Evolutionary conservation across 768 basidiomycete genomes (phyloP).

Genomic region (Rhodocollybia butyracea): DNA sequence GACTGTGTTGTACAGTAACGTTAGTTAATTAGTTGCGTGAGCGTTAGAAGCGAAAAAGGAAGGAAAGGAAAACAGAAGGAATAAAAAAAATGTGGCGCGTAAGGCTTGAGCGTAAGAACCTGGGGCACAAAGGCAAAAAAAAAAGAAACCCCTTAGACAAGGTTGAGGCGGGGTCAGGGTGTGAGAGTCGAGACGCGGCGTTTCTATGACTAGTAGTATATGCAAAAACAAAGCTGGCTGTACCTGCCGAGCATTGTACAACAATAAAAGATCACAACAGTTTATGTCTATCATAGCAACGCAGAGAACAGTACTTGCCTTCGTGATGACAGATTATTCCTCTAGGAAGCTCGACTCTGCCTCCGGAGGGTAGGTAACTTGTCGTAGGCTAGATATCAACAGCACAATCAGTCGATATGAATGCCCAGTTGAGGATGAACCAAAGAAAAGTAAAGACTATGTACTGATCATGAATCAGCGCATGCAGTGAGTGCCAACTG

Average conservation of each 20-base stretch:
- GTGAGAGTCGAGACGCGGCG: too few species aligned
- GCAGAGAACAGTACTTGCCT: conserved; percentile 59
- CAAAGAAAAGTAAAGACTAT: too few species aligned
- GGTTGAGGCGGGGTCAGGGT: too few species aligned
- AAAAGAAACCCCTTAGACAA: too few species aligned
- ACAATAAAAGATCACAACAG: conserved; percentile 10
- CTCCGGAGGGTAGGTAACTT: conserved; percentile 77
- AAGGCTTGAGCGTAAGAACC: neutral
- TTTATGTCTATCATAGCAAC: too few species aligned
- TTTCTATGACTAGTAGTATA: too few species aligned
- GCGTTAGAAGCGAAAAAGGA: too few species aligned
- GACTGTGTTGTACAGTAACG: conserved; percentile 45
- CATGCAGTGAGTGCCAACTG: too few species aligned
- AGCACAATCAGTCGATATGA: neutral
- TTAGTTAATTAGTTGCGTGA: too few species aligned
- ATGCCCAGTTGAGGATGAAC: neutral
- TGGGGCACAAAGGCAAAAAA: neutral
- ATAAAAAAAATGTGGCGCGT: conserved; percentile 6
- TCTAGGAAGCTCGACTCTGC: conserved; percentile 79
- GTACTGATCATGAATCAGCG: too few species aligned
- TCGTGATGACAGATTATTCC: conserved; percentile 90
- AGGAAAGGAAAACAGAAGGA: neutral
- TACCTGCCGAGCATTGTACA: too few species aligned
- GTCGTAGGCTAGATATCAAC: conserved; percentile 59
- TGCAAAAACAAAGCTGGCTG: too few species aligned